Evolutionary conservation across 2,329 filamentous ascomycete genomes (phyloP).

Genomic region (Escovopsis sp.): DNA sequence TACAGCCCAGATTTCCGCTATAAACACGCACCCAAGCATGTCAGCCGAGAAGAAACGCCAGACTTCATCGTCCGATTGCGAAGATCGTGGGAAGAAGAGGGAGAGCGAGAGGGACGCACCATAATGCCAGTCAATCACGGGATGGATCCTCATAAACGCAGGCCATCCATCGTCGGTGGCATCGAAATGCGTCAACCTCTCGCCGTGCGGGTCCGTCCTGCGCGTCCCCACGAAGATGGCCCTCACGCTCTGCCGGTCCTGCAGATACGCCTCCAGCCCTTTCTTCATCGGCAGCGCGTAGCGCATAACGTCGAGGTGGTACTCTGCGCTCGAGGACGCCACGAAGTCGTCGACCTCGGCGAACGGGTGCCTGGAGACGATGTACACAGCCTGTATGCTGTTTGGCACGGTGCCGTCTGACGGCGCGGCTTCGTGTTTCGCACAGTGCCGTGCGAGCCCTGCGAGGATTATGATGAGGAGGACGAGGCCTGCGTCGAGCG

Average conservation of each 20-base stretch:
- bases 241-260: conserved; percentile 47
- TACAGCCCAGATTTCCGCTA: conserved; percentile 75
- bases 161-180: conserved; percentile 84
- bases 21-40: not conserved
- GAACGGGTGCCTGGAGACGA: conserved; percentile 73
- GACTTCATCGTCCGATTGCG: not conserved
- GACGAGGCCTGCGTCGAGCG: conserved; percentile 39
- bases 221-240: conserved; percentile 49
- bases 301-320: conserved; percentile 60
- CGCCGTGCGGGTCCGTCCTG: conserved; percentile 83
- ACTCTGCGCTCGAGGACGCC: conserved; percentile 43
- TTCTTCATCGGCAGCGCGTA: conserved; percentile 68
- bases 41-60: too few relatives aligned
- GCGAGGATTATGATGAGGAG: conserved; percentile 77
- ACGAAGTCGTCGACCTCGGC: conserved; percentile 78
- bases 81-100: too few relatives aligned
- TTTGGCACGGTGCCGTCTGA: conserved; percentile 19
- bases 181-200: conserved; percentile 65
- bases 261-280: conserved; percentile 64
- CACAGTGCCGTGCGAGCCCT: conserved; percentile 24
- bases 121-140: conserved; percentile 96
- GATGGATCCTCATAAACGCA: conserved; percentile 80
- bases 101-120: conserved; percentile 13
- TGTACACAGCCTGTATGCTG: conserved; percentile 69
- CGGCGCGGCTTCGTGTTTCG: conserved; percentile 11